These are phyloP conservation scores for Chaetomidium leptoderma DNA, from an alignment of 495 filamentous ascomycete genomes.

Conservation along the genomic window DNA sequence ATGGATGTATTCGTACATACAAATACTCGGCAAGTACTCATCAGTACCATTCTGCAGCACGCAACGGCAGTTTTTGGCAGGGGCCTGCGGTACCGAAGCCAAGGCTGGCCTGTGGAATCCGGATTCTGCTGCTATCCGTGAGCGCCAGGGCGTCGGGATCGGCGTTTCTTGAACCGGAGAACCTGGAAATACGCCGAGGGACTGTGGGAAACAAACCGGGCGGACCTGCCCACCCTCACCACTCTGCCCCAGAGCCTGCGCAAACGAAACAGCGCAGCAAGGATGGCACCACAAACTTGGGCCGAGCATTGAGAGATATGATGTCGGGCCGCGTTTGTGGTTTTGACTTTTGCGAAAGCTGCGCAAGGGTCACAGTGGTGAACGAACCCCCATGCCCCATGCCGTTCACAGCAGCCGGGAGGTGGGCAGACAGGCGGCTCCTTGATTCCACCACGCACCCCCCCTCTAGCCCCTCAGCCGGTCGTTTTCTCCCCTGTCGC, in stretches of 20 bases:
- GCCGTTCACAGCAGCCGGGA: not conserved
- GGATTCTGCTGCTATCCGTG: slow-evolving; percentile 1
- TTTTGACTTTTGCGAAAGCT: not conserved
- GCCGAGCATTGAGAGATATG: not conserved
- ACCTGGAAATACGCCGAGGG: slow-evolving; percentile 1
- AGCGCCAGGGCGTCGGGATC: slow-evolving; percentile 10
- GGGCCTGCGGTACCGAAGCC: slow-evolving; percentile 6
- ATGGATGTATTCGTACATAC: not conserved
- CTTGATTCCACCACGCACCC: slow-evolving; percentile 6
- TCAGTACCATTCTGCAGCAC: slow-evolving; percentile 2
- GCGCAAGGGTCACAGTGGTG: not conserved
- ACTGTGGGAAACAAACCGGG: not conserved
- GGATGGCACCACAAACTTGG: slow-evolving; percentile 5
- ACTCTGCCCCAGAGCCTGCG: too few species aligned
- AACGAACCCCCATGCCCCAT: not conserved
- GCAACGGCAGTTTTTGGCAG: slow-evolving; percentile 7
- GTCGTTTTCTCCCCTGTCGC: not conserved
- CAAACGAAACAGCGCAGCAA: not conserved
- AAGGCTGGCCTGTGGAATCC: slow-evolving; percentile 6
- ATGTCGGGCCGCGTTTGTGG: not conserved
- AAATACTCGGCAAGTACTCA: not conserved
- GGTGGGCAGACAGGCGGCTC: slow-evolving; percentile 13
- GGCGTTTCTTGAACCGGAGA: not conserved
- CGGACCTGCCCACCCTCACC: not conserved
- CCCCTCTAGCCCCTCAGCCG: not conserved